Percentiles rank a stretch among this genome's conserved stretches.
Evolutionary conservation across 2,329 filamentous ascomycete genomes (phyloP).

Genomic region (Corniculantispora saksenae): DNA sequence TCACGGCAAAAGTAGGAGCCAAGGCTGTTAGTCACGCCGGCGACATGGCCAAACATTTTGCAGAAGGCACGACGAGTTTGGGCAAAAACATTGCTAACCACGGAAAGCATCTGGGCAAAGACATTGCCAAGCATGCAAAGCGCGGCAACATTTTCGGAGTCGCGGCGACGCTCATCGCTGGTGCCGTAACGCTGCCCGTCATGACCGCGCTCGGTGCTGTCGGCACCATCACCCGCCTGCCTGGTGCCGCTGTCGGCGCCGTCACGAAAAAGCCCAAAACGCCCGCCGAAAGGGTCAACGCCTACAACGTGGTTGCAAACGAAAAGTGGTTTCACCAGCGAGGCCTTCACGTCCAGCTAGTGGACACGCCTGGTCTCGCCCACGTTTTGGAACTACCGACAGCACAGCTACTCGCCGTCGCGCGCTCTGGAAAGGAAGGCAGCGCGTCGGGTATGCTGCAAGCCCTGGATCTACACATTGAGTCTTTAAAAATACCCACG

Average conservation of each 20-base stretch:
- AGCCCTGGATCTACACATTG: constrained; percentile 8
- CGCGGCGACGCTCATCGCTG: constrained; percentile 37
- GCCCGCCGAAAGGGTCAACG: constrained; percentile 41
- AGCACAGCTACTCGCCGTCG: constrained; percentile 13
- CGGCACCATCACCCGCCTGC: constrained; percentile 37
- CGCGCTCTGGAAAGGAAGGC: constrained; percentile 17
- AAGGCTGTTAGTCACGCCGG: constrained; percentile 45
- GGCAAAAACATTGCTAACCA: constrained; percentile 39
- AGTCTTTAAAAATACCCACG: not conserved
- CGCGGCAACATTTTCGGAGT: constrained; percentile 43
- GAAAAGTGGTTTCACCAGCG: constrained; percentile 43
- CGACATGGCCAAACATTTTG: constrained; percentile 40
- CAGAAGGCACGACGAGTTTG: constrained; percentile 36
- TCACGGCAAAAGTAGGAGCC: constrained; percentile 46
- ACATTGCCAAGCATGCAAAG: constrained; percentile 38
- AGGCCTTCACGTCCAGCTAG: constrained; percentile 38
- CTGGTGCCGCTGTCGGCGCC: constrained; percentile 35
- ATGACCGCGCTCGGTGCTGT: constrained; percentile 38
- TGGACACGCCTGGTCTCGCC: constrained; percentile 33
- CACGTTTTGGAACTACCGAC: constrained; percentile 21
- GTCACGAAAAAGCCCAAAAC: constrained; percentile 41
- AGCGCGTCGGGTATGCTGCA: constrained; percentile 15
- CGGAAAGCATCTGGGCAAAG: constrained; percentile 38
- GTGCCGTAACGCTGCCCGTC: constrained; percentile 41
- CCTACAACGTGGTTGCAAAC: constrained; percentile 45